Percentiles rank a stretch among this genome's conserved stretches.
These are phyloP conservation scores for Zychaea mexicana DNA, from an alignment of 371 early-diverging fungal genomes.

Conservation along the genomic window DNA sequence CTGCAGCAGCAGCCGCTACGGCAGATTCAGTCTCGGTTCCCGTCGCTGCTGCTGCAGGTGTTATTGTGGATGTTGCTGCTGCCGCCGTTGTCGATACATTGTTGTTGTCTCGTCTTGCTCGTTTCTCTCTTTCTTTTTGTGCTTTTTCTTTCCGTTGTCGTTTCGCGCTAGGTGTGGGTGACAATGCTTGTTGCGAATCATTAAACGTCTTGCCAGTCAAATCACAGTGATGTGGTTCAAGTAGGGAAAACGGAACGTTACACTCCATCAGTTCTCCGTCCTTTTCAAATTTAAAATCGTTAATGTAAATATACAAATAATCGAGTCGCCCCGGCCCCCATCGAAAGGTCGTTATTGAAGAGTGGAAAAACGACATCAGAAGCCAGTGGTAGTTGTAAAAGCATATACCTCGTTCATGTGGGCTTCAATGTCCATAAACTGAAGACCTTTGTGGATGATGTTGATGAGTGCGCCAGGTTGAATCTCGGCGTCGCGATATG, in stretches of 20 bases:
- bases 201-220: conserved; percentile 35
- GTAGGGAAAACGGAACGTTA: conserved; percentile 72
- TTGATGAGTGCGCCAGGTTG: conserved; percentile 86
- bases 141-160: conserved; percentile 57
- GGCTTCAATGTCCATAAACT: conserved; percentile 87
- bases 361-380: background rate
- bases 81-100: no score
- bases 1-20: conserved; percentile 11
- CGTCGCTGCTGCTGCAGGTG: background rate
- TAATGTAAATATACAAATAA: background rate
- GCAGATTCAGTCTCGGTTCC: conserved; percentile 2
- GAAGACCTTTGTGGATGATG: conserved; percentile 91
- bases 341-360: no score
- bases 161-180: conserved; percentile 37
- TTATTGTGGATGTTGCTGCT: conserved; percentile 5
- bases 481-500: conserved; percentile 67
- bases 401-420: conserved; percentile 74
- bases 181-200: conserved; percentile 13
- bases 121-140: conserved; percentile 49
- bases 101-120: conserved; percentile 19
- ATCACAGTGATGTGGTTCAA: conserved; percentile 72
- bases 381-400: background rate
- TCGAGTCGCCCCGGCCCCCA: no score
- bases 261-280: conserved; percentile 82
- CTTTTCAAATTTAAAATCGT: conserved; percentile 26